Conservation (phyloP, 2,329 filamentous ascomycete genomes). For the Bipolaris bicolor region DNA sequence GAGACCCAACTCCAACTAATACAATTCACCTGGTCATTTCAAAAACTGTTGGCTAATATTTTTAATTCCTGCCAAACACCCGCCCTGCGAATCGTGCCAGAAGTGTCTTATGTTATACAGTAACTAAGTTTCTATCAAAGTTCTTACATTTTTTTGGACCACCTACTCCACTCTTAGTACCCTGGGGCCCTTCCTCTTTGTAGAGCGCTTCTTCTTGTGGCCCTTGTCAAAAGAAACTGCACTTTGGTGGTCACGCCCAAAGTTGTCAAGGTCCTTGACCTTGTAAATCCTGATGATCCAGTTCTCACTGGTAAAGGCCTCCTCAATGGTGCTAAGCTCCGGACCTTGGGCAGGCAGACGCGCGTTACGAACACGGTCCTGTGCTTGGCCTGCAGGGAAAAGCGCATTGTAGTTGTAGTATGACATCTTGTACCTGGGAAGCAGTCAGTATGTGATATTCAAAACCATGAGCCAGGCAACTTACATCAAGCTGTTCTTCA, state of each 20-base stretch:
- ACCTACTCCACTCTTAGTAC: conserved; percentile 73
- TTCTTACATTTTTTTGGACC: conserved; percentile 2
- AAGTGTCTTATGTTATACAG: conserved; percentile 37
- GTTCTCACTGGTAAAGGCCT: conserved; percentile 98
- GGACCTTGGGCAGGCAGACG: conserved; percentile 84
- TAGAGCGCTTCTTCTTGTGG: conserved; percentile 80
- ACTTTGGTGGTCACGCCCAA: conserved; percentile 83
- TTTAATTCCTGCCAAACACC: conserved; percentile 42
- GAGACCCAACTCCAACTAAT: background rate
- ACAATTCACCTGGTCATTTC: background rate
- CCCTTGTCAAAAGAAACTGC: conserved; percentile 75
- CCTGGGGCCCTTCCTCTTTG: conserved; percentile 74
- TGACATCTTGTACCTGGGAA: conserved; percentile 96
- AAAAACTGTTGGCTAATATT: conserved; percentile 14
- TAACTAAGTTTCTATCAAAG: conserved; percentile 29
- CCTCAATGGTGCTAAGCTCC: conserved; percentile 85
- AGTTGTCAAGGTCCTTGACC: conserved; percentile 97
- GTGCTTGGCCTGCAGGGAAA: conserved; percentile 88
- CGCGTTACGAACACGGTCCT: conserved; percentile 84
- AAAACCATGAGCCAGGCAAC: conserved; percentile 42
- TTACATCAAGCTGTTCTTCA: conserved; percentile 99
- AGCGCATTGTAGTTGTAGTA: conserved; percentile 96
- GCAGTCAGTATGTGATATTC: conserved; percentile 31
- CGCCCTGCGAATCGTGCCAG: conserved; percentile 23
- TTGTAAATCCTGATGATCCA: conserved; percentile 99